Evolutionary conservation across 2,329 filamentous ascomycete genomes (phyloP), one percentile per base, ranked within the genome.

Genomic region (Balansia obtecta): DNA sequence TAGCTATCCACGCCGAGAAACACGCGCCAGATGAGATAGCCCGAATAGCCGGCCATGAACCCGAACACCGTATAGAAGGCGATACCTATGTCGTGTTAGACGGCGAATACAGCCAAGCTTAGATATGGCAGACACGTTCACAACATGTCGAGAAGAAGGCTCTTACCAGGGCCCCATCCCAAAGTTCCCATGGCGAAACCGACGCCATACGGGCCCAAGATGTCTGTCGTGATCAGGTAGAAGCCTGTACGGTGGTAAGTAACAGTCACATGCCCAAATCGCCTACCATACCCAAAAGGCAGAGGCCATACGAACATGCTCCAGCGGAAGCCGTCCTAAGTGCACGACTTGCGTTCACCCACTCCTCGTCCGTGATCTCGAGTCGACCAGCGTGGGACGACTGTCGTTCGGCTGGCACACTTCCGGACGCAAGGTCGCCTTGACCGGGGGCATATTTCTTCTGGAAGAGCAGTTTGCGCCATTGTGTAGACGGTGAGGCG

Each of bases 1-100:
- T 72, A 67, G 16, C 49, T 54, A 34, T 55, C 53, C 8, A 53
- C 48, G 3, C 68, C 69, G 32, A 75, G 58, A 52, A 67, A 75
- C 30, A 68, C 57, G 27, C 61, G 61, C 68, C 71, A 75, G n/a
- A 76, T 57, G 16, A 74, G 62, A 52, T 69, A 71, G 12, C 72
- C 72, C 1, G 70, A 74, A 56, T 57, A 58, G 18, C 55, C 57
- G 20, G 55, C 57, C 40, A 56, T 67, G 49, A 63, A 54, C 8
- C 68, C 71, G 41, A 74, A 74, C 10, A 70, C 63, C 4, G 70
- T 71, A 53, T 69, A 74, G 2, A 74, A 58, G 0, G 65, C 68
- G n/a, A 74, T 58, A 8, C 71, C 72, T 1, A 16, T 42, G 9
- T 42, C 9, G 9, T 13, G n/a, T 18, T 8, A 22, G 39, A 42